Conservation (phyloP, 306 rosid species). For the Vicia sativa region DNA sequence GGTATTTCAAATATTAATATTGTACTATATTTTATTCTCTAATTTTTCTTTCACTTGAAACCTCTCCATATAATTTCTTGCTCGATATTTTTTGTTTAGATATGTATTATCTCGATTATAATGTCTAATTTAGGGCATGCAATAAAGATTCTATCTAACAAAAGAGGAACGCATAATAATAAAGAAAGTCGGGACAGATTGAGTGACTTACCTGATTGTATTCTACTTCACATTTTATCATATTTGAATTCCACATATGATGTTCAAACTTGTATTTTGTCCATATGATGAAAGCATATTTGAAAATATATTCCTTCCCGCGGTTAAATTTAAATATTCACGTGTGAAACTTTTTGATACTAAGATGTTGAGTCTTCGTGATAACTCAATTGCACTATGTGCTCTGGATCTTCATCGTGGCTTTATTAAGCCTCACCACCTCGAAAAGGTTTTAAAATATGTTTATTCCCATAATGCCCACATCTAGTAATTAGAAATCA, state of each 20-base stretch:
- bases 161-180: no score
- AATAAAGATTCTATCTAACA: no score
- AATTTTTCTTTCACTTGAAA: no score
- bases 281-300: background rate
- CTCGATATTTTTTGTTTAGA: no score
- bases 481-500: background rate
- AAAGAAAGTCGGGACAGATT: no score
- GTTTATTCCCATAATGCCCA: background rate
- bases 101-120: no score
- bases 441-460: background rate
- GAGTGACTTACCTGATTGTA: background rate
- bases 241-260: background rate
- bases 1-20: no score
- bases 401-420: no score
- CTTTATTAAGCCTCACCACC: background rate
- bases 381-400: background rate
- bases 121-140: no score
- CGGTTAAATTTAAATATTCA: background rate
- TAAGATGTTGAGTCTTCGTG: background rate
- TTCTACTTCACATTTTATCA: constrained; percentile 7
- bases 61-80: no score
- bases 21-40: no score
- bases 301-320: background rate
- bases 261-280: background rate
- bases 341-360: background rate